Evolutionary conservation across 768 basidiomycete species (phyloP), one percentile per base, ranked within the genome.

Genomic region (Agaricus subrufescens): DNA sequence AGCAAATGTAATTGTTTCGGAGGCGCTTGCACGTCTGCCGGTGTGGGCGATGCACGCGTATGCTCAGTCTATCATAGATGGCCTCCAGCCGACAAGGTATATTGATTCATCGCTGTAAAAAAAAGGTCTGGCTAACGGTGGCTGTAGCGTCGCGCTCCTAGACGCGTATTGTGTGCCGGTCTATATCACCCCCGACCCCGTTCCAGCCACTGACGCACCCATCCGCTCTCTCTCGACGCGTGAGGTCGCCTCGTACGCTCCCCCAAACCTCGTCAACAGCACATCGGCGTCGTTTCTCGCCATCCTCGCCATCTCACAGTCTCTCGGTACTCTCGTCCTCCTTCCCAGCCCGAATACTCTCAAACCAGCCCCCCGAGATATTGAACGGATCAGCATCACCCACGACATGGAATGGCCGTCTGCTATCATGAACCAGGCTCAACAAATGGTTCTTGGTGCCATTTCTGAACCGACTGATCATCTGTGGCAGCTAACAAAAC

Each of bases 251-350:
- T 56, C 64, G 1, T 84, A 84, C 52, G 62, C 73, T 2, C 78
- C 84, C 3, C 85, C 85, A 14, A 86, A 86, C 59, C 71, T 86
- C 34, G 63, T 84, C 45, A 79, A 77, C 58, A 75, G 77, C 4
- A 76, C 80, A 1, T 76, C 82, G 0, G 82, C 85, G 4, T 73
- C 84, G 1, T 72, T 86, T 57, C 64, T 86, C 54, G 70, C 77
- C 12, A 63, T 76, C 43, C 63, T 73, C 8, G 62, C 59, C 52
- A 57, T 66, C 43, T 46, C 52, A 44, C 34, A 54, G 14, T 52
- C 59, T 7, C 37, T 63, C 2, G 69, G 67, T 3, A 70, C 70
- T 12, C 63, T 79, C 11, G 56, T 85, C 25, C 75, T 85, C 30
- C 65, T 84, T 4, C 82, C 84, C 11, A 75, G 76, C 3, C 66